phyloP scores from a whole-genome alignment of 768 basidiomycete genomes.

The Lactarius vividus region DNA sequence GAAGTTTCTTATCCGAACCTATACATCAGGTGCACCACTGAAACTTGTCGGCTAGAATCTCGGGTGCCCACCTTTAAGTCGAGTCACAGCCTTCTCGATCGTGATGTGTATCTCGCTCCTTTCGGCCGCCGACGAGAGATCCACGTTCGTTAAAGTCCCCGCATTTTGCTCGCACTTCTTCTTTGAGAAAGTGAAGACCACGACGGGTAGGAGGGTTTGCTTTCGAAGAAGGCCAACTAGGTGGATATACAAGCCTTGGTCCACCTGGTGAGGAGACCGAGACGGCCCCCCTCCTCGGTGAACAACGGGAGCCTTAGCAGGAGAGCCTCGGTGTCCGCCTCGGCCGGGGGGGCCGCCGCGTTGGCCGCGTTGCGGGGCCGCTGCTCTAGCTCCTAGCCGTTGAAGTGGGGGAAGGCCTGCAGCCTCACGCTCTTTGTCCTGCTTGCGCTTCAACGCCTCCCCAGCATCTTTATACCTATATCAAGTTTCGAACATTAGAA shows the following conservation, averaged over 20 bases:
- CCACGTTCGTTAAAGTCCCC: constrained; percentile 78
- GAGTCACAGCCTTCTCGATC: constrained; percentile 85
- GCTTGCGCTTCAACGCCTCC: constrained; percentile 87
- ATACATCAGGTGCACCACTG: not conserved
- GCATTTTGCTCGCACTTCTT: constrained; percentile 98
- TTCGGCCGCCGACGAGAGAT: constrained; percentile 85
- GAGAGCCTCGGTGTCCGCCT: constrained; percentile 35
- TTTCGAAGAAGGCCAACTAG: constrained; percentile 85
- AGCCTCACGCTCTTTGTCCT: constrained; percentile 97
- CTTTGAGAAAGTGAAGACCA: constrained; percentile 97
- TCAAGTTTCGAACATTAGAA: not conserved
- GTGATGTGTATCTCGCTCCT: constrained; percentile 97
- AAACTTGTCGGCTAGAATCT: not conserved
- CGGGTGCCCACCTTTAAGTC: constrained; percentile 72
- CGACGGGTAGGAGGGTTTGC: constrained; percentile 83
- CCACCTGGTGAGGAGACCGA: constrained; percentile 65
- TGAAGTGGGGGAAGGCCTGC: constrained; percentile 88
- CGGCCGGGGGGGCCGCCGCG: constrained; percentile 50
- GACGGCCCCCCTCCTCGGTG: constrained; percentile 38
- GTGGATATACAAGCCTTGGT: constrained; percentile 94
- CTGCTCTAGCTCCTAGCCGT: constrained; percentile 77
- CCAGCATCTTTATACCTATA: constrained; percentile 84
- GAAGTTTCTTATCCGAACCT: constrained; percentile 91
- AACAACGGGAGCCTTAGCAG: constrained; percentile 39
- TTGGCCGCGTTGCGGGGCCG: constrained; percentile 46